Evolutionary conservation across 2,329 filamentous ascomycete species (phyloP), one percentile per base, ranked within the genome.

Genomic region (Cladophialophora carrionii): DNA sequence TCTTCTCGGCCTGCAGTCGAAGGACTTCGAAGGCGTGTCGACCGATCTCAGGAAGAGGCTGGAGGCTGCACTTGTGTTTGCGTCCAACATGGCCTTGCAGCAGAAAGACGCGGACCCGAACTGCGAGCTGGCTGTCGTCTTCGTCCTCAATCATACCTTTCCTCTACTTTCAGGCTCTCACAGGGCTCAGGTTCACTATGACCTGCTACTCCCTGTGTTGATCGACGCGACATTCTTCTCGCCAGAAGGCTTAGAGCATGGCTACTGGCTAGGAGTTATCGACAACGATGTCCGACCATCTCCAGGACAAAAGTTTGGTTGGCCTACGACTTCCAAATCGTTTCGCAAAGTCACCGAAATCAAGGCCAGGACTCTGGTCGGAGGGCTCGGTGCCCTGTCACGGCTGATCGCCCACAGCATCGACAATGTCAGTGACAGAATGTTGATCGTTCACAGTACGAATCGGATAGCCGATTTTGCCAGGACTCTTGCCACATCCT

Each of bases 81-180:
- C 92, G 9, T 82, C 87, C 0, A 94, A 95, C 72, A 79, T 95
- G n/a, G 88, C 91, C 0, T 77, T 96, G 43, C 77, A 81, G 54
- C 83, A 88, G 66, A 77, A 82, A n/a, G 77, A 82, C 60, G 78
- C 80, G 54, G 80, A 81, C 32, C 82, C 83, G 3, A 71, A 83
- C 62, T 85, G 84, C 52, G 77, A 77, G 24, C 75, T 79, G 55
- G 79, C 79, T 5, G 85, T 94, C 32, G 84, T 88, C 0, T 82
- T 95, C 71, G 88, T 90, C 0, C 78, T 96, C 68, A 91, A 90
- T 70, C 91, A 92, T 73, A 87, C 87, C 0, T 93, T 96, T 70
- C 88, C 89, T 2, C 80, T 90, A 29, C 77, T 96, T 7, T 87
- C 88, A 0, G 84, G 88, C 58, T 75, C 78, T 3, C 83, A 88